Percentiles rank a stretch among this genome's conserved stretches.
phyloP scores from a whole-genome alignment of 73 alveolate genomes.

The Paramecium pentaurelia region DNA sequence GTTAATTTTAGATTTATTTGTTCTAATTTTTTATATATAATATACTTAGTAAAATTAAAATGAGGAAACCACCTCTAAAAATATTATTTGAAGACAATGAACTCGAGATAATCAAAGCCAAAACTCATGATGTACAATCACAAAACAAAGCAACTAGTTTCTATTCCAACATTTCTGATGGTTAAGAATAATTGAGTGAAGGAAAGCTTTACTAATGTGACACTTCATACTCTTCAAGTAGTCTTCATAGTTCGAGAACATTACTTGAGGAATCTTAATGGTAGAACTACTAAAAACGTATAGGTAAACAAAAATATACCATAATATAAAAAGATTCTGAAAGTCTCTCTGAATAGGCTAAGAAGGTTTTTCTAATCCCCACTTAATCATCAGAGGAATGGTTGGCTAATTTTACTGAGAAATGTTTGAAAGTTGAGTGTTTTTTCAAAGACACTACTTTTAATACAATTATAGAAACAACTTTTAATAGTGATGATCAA shows the following conservation, averaged over 20 bases:
- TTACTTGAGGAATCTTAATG: not conserved
- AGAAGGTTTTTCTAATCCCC: not conserved
- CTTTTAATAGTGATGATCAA: not conserved
- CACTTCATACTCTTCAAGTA: not conserved
- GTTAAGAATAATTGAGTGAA: not conserved
- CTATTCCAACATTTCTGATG: conserved; percentile 27
- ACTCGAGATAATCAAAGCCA: conserved; percentile 12
- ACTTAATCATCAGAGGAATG: not conserved
- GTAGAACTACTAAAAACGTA: not conserved
- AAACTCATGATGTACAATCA: not conserved
- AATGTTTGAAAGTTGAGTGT: not conserved
- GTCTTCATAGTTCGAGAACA: not conserved
- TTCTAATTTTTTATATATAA: not conserved
- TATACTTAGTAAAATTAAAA: not conserved
- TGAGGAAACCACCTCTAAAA: conserved; percentile 10
- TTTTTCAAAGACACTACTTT: not conserved
- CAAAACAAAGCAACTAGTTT: not conserved
- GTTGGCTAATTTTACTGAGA: not conserved
- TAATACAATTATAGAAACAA: not conserved
- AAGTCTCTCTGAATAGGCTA: not conserved
- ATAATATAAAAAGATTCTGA: not conserved
- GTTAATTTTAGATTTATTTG: not conserved
- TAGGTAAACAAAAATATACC: not conserved
- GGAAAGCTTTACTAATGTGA: not conserved
- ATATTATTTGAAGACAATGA: not conserved